A percentile compares a stretch with the other conserved stretches of the same genome.
phyloP scores from a whole-genome alignment of 441 rosid species.

The Mallotus repandus region DNA sequence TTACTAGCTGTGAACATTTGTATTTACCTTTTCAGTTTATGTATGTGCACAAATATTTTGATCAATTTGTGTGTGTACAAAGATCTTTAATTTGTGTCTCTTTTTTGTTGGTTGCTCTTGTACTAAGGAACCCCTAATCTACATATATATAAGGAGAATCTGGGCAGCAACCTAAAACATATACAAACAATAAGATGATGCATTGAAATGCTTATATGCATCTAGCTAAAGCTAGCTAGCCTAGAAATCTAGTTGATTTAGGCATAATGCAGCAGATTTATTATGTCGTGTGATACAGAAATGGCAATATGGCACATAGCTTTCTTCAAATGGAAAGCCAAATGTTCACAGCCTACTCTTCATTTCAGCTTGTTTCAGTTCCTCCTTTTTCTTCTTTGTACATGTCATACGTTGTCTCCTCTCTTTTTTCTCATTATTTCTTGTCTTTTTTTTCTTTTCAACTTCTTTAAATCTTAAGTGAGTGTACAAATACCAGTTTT shows the following conservation, averaged over 20 bases:
- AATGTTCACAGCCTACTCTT: slow-evolving; percentile 18
- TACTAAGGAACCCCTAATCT: no score
- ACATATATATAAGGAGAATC: no score
- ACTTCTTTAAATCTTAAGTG: background rate
- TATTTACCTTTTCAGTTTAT: no score
- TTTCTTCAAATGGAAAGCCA: slow-evolving; percentile 34
- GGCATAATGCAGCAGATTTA: background rate
- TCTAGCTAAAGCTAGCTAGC: background rate
- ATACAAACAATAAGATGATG: no score
- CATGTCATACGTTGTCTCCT: slow-evolving; percentile 16
- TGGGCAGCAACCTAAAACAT: no score
- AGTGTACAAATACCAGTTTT: no score
- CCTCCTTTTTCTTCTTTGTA: slow-evolving; percentile 1
- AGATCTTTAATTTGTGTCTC: no score
- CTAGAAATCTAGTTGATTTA: slow-evolving; percentile 32
- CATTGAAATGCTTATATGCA: slow-evolving; percentile 19
- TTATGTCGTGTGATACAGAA: background rate
- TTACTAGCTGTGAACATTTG: no score
- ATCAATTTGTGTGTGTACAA: no score
- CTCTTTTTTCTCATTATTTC: slow-evolving; percentile 8
- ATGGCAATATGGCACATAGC: background rate
- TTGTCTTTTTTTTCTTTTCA: background rate
- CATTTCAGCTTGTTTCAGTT: slow-evolving; percentile 23
- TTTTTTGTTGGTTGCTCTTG: no score
- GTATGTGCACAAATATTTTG: no score